Evolutionary conservation across 176 grass and related monocot species (phyloP).

Genomic region (Melocanna baccifera): DNA sequence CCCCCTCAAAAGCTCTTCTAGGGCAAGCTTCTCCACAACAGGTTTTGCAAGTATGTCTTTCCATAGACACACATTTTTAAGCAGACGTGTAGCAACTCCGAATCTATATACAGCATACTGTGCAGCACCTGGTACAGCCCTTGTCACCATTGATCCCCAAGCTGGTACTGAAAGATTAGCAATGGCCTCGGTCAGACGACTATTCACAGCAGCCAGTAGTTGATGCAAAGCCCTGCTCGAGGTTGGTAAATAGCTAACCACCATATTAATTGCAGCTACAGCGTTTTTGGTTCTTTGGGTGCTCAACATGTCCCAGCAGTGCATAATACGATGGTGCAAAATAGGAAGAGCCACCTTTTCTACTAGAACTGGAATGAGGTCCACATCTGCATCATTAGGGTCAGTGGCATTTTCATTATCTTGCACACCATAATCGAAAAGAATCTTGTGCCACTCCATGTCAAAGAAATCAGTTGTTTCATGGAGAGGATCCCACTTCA

Average conservation of each 20-base stretch:
- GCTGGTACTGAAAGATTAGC: constrained; percentile 57
- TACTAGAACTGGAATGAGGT: constrained; percentile 64
- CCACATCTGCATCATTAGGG: constrained; percentile 50
- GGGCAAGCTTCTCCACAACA: constrained; percentile 84
- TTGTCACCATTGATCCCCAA: constrained; percentile 77
- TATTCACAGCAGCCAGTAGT: constrained; percentile 53
- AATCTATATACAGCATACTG: constrained; percentile 76
- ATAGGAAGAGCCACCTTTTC: constrained; percentile 97
- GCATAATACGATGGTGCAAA: constrained; percentile 77
- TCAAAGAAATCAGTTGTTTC: constrained; percentile 53
- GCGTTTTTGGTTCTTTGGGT: constrained; percentile 61
- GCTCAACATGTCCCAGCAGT: constrained; percentile 91
- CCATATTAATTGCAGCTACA: constrained; percentile 62
- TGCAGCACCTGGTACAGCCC: constrained; percentile 67
- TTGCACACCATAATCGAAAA: constrained; percentile 60
- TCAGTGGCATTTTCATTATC: constrained; percentile 18
- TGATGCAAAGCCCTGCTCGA: constrained; percentile 65
- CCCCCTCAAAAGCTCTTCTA: constrained; percentile 65
- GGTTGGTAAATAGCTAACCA: constrained; percentile 59
- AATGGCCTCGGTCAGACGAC: constrained; percentile 64
- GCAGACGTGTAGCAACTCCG: constrained; percentile 74
- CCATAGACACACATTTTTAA: constrained; percentile 86
- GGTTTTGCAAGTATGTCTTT: constrained; percentile 66
- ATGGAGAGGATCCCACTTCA: constrained; percentile 94
- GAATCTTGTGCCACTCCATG: constrained; percentile 81